phyloP scores from a whole-genome alignment of 768 basidiomycete species.

The Sarcodon sp. region DNA sequence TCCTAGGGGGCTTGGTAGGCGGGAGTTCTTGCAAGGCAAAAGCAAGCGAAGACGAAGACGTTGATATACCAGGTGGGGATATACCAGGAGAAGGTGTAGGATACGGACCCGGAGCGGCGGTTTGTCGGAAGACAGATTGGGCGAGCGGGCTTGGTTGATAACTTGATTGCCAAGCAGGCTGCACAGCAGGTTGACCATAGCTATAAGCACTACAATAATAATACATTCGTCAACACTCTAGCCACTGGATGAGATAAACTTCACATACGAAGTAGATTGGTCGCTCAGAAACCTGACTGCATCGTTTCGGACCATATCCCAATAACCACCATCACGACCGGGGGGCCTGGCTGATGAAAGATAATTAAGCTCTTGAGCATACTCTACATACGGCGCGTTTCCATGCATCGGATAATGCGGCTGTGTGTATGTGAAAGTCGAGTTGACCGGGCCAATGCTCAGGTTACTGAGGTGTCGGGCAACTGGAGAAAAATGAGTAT shows the following conservation, averaged over 20 bases:
- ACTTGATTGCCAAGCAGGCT: not conserved
- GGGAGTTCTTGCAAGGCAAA: conserved; percentile 46
- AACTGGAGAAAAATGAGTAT: conserved; percentile 27
- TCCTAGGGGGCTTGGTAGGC: conserved; percentile 14
- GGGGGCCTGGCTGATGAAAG: conserved; percentile 35
- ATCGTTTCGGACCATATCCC: conserved; percentile 51
- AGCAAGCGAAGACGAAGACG: conserved; percentile 67
- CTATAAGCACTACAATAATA: conserved; percentile 7
- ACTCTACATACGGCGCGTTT: conserved; percentile 50
- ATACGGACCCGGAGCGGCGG: conserved; percentile 40
- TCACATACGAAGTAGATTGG: conserved; percentile 13
- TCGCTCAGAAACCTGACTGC: conserved; percentile 46
- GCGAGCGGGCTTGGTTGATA: conserved; percentile 48
- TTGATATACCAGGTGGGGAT: conserved; percentile 33
- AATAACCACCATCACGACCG: conserved; percentile 39
- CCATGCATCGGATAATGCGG: conserved; percentile 25
- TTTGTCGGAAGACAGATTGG: conserved; percentile 51
- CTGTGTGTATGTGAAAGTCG: conserved; percentile 50
- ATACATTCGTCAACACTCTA: conserved; percentile 23
- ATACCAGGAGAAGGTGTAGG: conserved; percentile 46
- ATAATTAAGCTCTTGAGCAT: conserved; percentile 47
- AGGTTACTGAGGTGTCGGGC: conserved; percentile 52
- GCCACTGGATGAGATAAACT: not conserved
- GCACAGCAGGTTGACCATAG: not conserved
- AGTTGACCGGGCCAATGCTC: conserved; percentile 42